Percentiles rank a stretch among this genome's conserved stretches.
These are phyloP conservation scores for Pittosporum tobira DNA, from an alignment of 129 eudicot species.

Conservation along the genomic window DNA sequence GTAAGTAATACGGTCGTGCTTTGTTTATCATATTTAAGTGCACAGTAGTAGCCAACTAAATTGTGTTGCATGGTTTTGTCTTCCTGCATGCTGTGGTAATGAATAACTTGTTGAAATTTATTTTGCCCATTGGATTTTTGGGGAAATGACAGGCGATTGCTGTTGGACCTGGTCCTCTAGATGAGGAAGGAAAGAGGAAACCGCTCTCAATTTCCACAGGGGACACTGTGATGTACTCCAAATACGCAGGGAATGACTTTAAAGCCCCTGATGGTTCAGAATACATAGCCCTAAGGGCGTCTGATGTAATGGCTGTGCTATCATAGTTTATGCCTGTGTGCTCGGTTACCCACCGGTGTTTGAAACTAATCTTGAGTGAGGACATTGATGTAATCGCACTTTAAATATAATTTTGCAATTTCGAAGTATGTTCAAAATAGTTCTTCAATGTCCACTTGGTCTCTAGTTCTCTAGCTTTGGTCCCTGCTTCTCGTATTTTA, in stretches of 20 bases:
- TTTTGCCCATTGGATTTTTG: background rate
- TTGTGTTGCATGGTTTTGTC: background rate
- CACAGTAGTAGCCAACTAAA: no score
- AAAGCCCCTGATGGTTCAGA: constrained; percentile 66
- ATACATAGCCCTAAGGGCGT: constrained; percentile 58
- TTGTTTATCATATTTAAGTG: no score
- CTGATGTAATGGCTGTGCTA: constrained; percentile 78
- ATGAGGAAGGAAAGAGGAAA: constrained; percentile 70
- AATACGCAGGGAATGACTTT: constrained; percentile 81
- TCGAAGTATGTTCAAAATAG: no score
- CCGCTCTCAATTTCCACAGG: constrained; percentile 48
- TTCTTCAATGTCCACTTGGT: no score
- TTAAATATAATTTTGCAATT: constrained; percentile 6
- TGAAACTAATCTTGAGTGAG: background rate
- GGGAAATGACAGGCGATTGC: constrained; percentile 55
- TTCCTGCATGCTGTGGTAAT: background rate
- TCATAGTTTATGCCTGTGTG: constrained; percentile 25
- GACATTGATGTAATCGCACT: background rate
- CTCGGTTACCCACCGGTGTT: background rate
- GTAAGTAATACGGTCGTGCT: constrained; percentile 46
- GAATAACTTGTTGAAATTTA: background rate
- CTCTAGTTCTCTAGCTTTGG: no score
- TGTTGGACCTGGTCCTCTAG: constrained; percentile 74
- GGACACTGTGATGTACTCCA: constrained; percentile 70
- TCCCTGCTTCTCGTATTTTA: no score